Evolutionary conservation across 2,329 filamentous ascomycete genomes (phyloP), one percentile per base, ranked within the genome.

Genomic region (Clonostachys rosea): DNA sequence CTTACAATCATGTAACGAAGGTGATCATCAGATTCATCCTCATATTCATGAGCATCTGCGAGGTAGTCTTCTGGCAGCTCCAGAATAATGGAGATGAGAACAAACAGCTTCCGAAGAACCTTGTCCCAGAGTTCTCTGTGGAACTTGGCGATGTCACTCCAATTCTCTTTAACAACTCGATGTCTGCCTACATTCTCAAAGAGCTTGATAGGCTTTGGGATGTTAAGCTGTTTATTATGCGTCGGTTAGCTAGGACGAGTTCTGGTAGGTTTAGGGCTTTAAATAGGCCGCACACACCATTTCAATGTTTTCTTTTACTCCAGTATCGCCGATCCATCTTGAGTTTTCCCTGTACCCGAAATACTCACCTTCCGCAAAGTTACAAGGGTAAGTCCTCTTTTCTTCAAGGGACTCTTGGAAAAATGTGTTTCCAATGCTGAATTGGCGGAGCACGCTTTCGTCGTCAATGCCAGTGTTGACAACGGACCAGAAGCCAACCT

Each of bases 1-100:
- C 69, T 66, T 52, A 79, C 80, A 43, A 71, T 66, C 76, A 79
- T 80, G 58, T 78, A 79, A 8, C 78, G 73, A 12, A 79, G 65
- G 51, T 80, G 76, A 49, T 77, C 73, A 44, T 81, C 77, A 40
- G 73, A 73, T 14, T 71, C 65, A 34, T 70, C 63, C 3, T 75
- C 65, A 50, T 80, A 83, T 6, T 63, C 63, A 54, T 82, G 79
- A 42, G 72, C 67, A 7, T 68, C 68, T 16, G 75, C 69, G 40
- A 82, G 69, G 49, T 74, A 73, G 12, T 80, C 74, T 39, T 75
- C 71, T 0, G 75, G 73, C 0, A 83, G 63, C 54, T 81, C 71
- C 2, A 82, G 71, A 5, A 81, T 67, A 47, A 81, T 73, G n/a
- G 60, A 54, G 49, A 61, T 59, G 2, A 63, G 57, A 13, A 53